Conservation (phyloP, 2,329 filamentous ascomycete species). For the Neodidymelliopsis sp. region DNA sequence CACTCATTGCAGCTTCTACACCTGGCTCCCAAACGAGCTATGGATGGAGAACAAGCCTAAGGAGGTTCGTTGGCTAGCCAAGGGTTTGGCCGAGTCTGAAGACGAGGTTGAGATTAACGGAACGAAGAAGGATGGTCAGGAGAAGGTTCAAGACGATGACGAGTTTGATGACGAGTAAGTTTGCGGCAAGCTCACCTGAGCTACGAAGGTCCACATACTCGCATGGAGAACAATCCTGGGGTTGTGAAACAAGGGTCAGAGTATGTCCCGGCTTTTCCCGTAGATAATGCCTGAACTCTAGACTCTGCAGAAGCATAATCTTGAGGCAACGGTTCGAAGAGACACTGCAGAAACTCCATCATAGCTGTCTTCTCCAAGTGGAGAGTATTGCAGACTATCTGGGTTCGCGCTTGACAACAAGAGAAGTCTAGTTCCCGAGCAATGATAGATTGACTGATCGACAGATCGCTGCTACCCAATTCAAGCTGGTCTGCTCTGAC, state of each 20-base stretch:
- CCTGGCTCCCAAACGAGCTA: conserved; percentile 54
- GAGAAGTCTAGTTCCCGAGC: conserved; percentile 4
- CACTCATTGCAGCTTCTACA: conserved; percentile 55
- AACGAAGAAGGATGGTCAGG: conserved; percentile 12
- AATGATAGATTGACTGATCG: conserved; percentile 6
- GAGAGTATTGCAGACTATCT: not conserved
- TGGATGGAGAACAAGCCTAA: conserved; percentile 42
- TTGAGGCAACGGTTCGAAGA: too few species aligned
- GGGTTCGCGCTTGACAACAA: conserved; percentile 6
- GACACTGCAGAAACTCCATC: too few species aligned
- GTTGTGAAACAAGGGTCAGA: conserved; percentile 15
- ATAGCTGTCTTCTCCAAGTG: too few species aligned
- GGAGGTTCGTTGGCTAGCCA: conserved; percentile 35
- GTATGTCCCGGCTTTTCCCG: conserved; percentile 1
- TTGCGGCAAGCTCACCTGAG: conserved; percentile 8
- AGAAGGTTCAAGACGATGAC: conserved; percentile 29
- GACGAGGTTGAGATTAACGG: conserved; percentile 23
- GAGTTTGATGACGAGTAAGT: conserved; percentile 19
- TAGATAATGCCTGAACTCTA: not conserved
- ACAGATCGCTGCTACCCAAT: conserved; percentile 1
- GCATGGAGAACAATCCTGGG: not conserved
- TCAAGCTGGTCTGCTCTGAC: conserved; percentile 5
- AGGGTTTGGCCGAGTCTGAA: conserved; percentile 27
- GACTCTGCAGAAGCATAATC: not conserved
- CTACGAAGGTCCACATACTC: not conserved